These are phyloP conservation scores for Aspergillus taichungensis DNA, from an alignment of 495 filamentous ascomycete species.

Conservation along the genomic window DNA sequence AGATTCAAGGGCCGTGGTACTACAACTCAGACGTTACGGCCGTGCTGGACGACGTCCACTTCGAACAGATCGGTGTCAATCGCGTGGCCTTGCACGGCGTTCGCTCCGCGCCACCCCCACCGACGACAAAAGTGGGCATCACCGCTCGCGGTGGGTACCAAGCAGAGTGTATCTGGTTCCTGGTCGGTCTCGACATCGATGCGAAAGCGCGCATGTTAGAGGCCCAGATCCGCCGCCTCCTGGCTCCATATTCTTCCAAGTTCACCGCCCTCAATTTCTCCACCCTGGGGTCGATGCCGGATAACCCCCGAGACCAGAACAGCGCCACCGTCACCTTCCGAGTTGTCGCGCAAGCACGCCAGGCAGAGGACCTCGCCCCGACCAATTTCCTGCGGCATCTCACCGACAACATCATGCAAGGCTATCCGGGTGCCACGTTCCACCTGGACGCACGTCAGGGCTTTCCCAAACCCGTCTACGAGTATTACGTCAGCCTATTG, in stretches of 20 bases:
- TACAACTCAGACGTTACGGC: conserved; percentile 51
- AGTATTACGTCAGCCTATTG: conserved; percentile 37
- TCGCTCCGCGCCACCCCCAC: conserved; percentile 35
- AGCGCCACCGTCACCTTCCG: conserved; percentile 31
- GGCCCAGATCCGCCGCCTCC: conserved; percentile 20
- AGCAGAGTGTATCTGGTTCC: conserved; percentile 27
- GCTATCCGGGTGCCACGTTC: conserved; percentile 35
- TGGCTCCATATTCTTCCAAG: conserved; percentile 13
- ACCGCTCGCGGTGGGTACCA: conserved; percentile 39
- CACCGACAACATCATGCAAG: conserved; percentile 34
- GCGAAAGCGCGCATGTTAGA: conserved; percentile 34
- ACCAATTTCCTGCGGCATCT: conserved; percentile 27
- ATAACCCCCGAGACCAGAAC: conserved; percentile 25
- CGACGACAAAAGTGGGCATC: conserved; percentile 46
- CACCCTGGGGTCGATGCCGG: conserved; percentile 20
- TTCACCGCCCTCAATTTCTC: conserved; percentile 26
- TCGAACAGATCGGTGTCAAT: conserved; percentile 24
- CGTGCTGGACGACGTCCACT: conserved; percentile 36
- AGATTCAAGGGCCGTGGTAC: conserved; percentile 51
- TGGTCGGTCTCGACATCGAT: conserved; percentile 29
- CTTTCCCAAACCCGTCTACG: conserved; percentile 28
- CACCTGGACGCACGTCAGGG: conserved; percentile 31
- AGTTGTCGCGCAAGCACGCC: conserved; percentile 29
- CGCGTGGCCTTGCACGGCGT: conserved; percentile 37
- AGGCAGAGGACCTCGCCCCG: conserved; percentile 25